Base-by-base conservation (phyloP, 2,329 filamentous ascomycete species). In the Parafenestella ontariensis region DNA sequence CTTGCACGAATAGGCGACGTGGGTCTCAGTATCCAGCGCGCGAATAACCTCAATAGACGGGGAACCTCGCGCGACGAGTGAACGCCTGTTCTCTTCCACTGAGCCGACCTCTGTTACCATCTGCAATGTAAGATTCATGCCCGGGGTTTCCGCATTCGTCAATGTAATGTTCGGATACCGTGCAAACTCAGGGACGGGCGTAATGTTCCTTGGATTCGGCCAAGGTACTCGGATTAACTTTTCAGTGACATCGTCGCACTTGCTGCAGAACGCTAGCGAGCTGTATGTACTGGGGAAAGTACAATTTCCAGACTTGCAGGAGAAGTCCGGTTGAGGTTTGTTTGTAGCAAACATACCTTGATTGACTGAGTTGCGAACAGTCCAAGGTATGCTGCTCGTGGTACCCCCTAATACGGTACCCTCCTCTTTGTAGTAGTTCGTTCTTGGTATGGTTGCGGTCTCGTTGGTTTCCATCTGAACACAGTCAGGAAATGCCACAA, bases 291-390 rank as follows among this genome's bases (percentile, higher is more conserved):
- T 28, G 15, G 50, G 28, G 36, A 59, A 62, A 5, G 56, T 62
- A 15, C 59, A 60, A 28, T 60, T 62, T 6, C 57, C 57, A 7
- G 51, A 52, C 2, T 39, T 28, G 33, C 57, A 62, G 1, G 20
- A 33, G 20, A 46, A 45, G 10, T 49, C 15, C 21, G 45, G 28
- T 28, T 51, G 34, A 10, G 49, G 52, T 34, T 59, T 56, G 11
- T 43, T 49, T 2, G 54, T 46, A 7, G 49, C 49, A 23, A 41
- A 56, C 18, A 52, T 36, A 3, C 54, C 45, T 28, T 52, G 34
- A 10, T 56, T 52, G 21, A 56, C 40, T 10, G 36, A 18, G 18
- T 52, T 56, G 17, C 49, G 45, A 3, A 56, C 11, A 26, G 13
- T 13, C n/a, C 33, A 52, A 20, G 42, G 54, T 5, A 49, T 18